Evolutionary conservation across 2,329 filamentous ascomycete species (phyloP).

Genomic region (Monilinia polystroma): DNA sequence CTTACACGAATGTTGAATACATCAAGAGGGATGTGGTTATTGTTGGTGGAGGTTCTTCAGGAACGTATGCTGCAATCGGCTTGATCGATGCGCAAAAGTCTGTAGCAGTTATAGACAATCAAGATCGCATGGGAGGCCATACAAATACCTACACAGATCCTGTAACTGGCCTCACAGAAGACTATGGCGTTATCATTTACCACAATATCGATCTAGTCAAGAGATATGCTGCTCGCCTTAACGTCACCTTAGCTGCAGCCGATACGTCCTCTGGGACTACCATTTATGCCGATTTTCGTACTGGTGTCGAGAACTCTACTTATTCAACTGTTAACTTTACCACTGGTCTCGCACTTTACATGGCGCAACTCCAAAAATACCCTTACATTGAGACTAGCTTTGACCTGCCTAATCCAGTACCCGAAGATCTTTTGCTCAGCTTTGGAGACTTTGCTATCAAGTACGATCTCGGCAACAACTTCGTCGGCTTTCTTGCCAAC

Average conservation of each 20-base stretch:
- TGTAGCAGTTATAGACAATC: slow-evolving; percentile 42
- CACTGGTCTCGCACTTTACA: slow-evolving; percentile 23
- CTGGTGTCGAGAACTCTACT: slow-evolving; percentile 21
- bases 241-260: background rate
- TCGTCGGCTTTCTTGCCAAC: slow-evolving; percentile 45
- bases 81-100: slow-evolving; percentile 40
- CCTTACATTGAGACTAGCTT: slow-evolving; percentile 44
- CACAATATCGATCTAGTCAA: slow-evolving; percentile 23
- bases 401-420: slow-evolving; percentile 40
- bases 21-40: slow-evolving; percentile 38
- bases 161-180: slow-evolving; percentile 38
- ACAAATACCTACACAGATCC: slow-evolving; percentile 39
- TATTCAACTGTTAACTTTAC: slow-evolving; percentile 21
- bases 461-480: slow-evolving; percentile 42
- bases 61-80: slow-evolving; percentile 41
- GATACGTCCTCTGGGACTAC: background rate
- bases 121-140: slow-evolving; percentile 38
- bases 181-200: slow-evolving; percentile 42
- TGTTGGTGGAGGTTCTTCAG: slow-evolving; percentile 42
- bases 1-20: background rate
- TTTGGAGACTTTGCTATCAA: slow-evolving; percentile 33
- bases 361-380: slow-evolving; percentile 39
- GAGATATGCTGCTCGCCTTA: slow-evolving; percentile 25
- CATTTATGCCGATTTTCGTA: slow-evolving; percentile 23
- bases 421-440: slow-evolving; percentile 30